A percentile compares a stretch with the other conserved stretches of the same genome.
Evolutionary conservation across 106 monocot species (phyloP).

Genomic region (Dioscorea dumetorum): DNA sequence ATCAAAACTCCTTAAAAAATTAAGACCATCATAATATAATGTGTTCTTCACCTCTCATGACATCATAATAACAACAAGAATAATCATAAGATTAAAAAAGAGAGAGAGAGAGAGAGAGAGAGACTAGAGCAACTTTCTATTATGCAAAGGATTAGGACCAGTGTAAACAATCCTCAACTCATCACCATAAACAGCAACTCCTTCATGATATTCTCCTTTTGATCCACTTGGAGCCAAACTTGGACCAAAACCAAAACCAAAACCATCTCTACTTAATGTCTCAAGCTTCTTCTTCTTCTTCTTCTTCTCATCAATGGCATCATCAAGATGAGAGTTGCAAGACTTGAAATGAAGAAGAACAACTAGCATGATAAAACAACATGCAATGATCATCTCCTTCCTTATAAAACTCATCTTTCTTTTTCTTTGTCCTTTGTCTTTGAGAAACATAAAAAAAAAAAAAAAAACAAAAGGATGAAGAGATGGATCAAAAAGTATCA

Average conservation of each 20-base stretch:
- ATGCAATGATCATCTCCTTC: conserved; percentile 7
- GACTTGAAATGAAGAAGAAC: conserved; percentile 8
- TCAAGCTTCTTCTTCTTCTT: neutral
- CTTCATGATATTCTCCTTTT: conserved; percentile 1
- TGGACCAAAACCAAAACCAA: neutral
- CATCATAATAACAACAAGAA: too few species aligned
- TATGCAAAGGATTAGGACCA: conserved; percentile 36
- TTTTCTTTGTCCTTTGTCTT: neutral
- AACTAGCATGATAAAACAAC: conserved; percentile 8
- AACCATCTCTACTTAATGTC: conserved; percentile 9
- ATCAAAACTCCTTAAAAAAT: too few species aligned
- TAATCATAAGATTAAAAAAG: neutral
- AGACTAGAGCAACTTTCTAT: conserved; percentile 13
- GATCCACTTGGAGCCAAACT: conserved; percentile 2
- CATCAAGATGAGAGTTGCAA: conserved; percentile 8
- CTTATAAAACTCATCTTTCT: conserved; percentile 7
- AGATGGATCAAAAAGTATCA: too few species aligned
- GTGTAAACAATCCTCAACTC: conserved; percentile 33
- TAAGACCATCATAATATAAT: too few species aligned
- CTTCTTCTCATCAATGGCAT: neutral
- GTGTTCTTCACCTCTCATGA: too few species aligned
- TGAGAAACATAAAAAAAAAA: too few species aligned
- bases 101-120: neutral
- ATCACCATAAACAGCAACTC: conserved; percentile 5
- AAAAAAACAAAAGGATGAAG: too few species aligned